Evolutionary conservation across 495 filamentous ascomycete genomes (phyloP).

Genomic region (Trichoderma orchidacearum): DNA sequence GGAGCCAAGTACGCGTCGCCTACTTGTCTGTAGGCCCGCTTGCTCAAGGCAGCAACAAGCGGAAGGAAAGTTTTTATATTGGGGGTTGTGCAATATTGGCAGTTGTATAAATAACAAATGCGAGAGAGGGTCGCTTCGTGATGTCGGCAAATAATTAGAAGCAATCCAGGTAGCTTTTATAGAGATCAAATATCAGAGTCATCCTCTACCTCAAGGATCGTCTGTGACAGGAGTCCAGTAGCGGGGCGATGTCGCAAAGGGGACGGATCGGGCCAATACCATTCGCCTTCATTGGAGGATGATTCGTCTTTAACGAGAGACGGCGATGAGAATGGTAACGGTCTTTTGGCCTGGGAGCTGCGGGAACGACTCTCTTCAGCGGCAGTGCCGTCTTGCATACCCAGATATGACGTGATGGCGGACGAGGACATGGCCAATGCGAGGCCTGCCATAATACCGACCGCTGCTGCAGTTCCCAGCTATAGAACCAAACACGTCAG

Average conservation of each 20-base stretch:
- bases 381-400: conserved; percentile 8
- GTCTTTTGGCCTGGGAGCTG: conserved; percentile 3
- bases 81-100: too few species aligned
- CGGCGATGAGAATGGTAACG: conserved; percentile 9
- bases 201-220: conserved; percentile 50
- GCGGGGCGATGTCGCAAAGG: conserved; percentile 10
- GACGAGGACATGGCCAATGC: conserved; percentile 30
- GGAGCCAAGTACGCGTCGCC: background rate
- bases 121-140: too few species aligned
- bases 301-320: conserved; percentile 4
- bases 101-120: too few species aligned
- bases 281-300: conserved; percentile 4
- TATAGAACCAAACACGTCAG: conserved; percentile 11
- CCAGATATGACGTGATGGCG: conserved; percentile 25
- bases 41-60: background rate
- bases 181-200: conserved; percentile 1
- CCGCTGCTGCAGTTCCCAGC: conserved; percentile 42
- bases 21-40: background rate
- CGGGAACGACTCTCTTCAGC: background rate
- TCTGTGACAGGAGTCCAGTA: conserved; percentile 36
- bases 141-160: background rate
- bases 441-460: conserved; percentile 39
- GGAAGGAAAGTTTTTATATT: background rate
- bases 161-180: background rate
- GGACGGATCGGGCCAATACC: conserved; percentile 4